Base-by-base conservation (phyloP, 306 rosid species). In the Delonix regia region DNA sequence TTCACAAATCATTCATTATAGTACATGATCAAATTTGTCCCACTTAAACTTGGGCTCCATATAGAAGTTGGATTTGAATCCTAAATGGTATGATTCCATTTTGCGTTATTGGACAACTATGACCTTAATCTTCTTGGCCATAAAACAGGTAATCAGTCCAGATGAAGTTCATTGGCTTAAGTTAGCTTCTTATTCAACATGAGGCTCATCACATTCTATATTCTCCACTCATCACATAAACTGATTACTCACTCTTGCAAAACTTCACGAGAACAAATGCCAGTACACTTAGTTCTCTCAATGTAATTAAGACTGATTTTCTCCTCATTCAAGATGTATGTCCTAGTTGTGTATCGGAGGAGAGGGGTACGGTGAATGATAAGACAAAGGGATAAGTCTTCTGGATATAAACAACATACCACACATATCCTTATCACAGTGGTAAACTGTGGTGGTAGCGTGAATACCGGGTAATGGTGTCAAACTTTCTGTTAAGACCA, bases 221-320 rank as follows among this genome's bases (percentile, higher is more conserved):
- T 44, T 55, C 21, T 22, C 19, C 41, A 47, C 42, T 57, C 41
- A 73, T 57, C 47, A 15, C 33, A 47, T 55, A 36, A 67, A 66
- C 44, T n/a, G 22, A 69, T 60, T 9, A 60, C 62, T 48, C 7
- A 11, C 51, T 56, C 52, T 38, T 56, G 15, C 21, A 28, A 52
- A 75, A 62, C 52, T 62, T 49, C 19, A 22, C 33, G 62, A 70
- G 53, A 71, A 53, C 57, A 71, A 69, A 52, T 34, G 28, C 57
- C 55, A 66, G 22, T 39, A 49, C 53, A 33, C 34, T 66, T 18
- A 48, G 38, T 47, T 59, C 24, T n/a, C 25, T 28, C 75, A 25
- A 45, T 4, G 7, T 45, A 48, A 10, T 47, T 15, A 16, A 38
- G 52, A 49, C 47, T 27, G n/a, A n/a, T 55, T 49, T 71, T 49